Base-by-base conservation (phyloP, 768 basidiomycete genomes). In the Boletus subparvulus region DNA sequence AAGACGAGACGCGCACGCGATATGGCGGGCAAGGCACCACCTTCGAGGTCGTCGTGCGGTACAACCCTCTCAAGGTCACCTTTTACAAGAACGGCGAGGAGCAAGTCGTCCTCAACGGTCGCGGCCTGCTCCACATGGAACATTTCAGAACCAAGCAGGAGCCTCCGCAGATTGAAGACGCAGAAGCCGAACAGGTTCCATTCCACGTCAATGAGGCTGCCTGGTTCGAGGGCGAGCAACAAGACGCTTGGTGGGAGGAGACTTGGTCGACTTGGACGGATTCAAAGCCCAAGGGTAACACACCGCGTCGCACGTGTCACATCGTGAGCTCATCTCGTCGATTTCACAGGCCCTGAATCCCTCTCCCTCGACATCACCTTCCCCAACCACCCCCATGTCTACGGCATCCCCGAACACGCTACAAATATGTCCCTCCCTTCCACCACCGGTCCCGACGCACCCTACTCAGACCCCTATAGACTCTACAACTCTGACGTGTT, bases 321-420 rank as follows among this genome's bases (percentile, higher is more conserved):
- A 2, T 42, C 7, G 12, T 41, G 39, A 6, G 12, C 58, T 56
- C 45, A 60, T 32, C n/a, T 24, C 35, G 54, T 59, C 56, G n/a
- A 48, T 41, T 43, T 19, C 17, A n/a, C 59, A 98, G 96, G 97
- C 13, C 97, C 97, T 32, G 94, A 99, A 73, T 94, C 91, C 0
- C 81, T 98, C 55, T 92, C 90, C 0, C 70, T 99, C 56, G 97
- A 99, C 63, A 88, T 99, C 64, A 83, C 83, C 49, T 98, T 98
- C 81, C 96, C 96, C 0, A 88, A 85, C 55, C 93, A 94, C 56
- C 86, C 85, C 32, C 88, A 92, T 47, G 87, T 98, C 55, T 99
- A 94, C 63, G 97, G 97, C 54, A 95, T 99, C 42, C 95, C 97
- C 13, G 92, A 99, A 72, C 97, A 94, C 61, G 96, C 97, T 14